These are phyloP conservation scores for Aspergillus melleus DNA, from an alignment of 2,329 filamentous ascomycete genomes.

Conservation along the genomic window DNA sequence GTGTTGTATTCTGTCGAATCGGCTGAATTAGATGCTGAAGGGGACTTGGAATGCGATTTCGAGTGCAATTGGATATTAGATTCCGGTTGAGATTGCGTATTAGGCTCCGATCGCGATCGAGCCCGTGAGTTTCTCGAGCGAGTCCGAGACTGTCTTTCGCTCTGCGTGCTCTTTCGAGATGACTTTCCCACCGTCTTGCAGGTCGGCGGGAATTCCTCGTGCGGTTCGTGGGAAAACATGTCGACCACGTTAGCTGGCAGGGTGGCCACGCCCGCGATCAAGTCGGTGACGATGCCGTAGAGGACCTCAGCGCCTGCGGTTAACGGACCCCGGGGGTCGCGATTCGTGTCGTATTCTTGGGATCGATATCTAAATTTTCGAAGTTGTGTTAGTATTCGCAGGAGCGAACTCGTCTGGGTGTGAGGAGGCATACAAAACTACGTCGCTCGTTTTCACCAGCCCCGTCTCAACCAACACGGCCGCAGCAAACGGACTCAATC, in stretches of 20 bases:
- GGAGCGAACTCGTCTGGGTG: neutral
- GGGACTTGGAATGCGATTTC: too few relatives aligned
- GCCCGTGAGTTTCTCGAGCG: neutral
- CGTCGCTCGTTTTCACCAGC: slow-evolving; percentile 65
- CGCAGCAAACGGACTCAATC: slow-evolving; percentile 71
- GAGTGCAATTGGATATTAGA: too few relatives aligned
- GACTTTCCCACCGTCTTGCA: neutral
- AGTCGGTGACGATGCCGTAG: slow-evolving; percentile 76
- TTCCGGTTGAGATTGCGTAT: neutral
- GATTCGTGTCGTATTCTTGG: slow-evolving; percentile 72
- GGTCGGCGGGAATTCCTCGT: neutral
- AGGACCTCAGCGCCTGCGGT: slow-evolving; percentile 75
- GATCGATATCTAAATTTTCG: slow-evolving; percentile 47
- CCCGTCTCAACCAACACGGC: slow-evolving; percentile 66
- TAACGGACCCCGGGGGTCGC: slow-evolving; percentile 76
- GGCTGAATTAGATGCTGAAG: too few relatives aligned
- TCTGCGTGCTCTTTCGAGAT: neutral
- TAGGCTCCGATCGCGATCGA: neutral
- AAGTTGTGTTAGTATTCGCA: neutral
- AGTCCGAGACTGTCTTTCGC: neutral
- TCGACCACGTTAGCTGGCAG: slow-evolving; percentile 55
- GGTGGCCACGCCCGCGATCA: slow-evolving; percentile 81
- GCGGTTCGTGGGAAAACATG: slow-evolving; percentile 3
- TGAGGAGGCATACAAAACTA: slow-evolving; percentile 63
- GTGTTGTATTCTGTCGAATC: neutral